These are phyloP conservation scores for Hydrangea macrophylla DNA, from an alignment of 148 eudicot species.

Conservation along the genomic window DNA sequence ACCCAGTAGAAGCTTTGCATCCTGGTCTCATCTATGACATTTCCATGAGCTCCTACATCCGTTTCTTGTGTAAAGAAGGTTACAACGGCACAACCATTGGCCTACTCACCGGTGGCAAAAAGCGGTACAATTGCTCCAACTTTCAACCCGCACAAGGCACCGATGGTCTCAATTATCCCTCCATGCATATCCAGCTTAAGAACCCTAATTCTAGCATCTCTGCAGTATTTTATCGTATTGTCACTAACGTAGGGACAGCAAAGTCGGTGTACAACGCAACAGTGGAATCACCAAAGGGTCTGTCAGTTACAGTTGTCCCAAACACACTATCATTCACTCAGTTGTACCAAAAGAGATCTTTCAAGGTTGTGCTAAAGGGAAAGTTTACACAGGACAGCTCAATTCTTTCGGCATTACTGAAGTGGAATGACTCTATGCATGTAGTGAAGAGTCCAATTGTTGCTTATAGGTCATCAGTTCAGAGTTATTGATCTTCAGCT, in stretches of 20 bases:
- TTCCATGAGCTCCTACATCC: slow-evolving; percentile 39
- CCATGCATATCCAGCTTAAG: slow-evolving; percentile 49
- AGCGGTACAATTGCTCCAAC: slow-evolving; percentile 44
- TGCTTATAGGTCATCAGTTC: slow-evolving; percentile 26
- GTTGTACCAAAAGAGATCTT: slow-evolving; percentile 35
- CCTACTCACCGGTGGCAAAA: slow-evolving; percentile 34
- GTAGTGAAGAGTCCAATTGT: slow-evolving; percentile 62
- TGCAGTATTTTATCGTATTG: slow-evolving; percentile 44
- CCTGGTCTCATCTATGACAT: slow-evolving; percentile 75
- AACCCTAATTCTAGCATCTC: slow-evolving; percentile 14
- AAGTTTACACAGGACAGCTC: slow-evolving; percentile 16
- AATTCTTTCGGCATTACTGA: slow-evolving; percentile 32
- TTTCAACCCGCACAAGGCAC: slow-evolving; percentile 31
- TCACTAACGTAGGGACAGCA: slow-evolving; percentile 56
- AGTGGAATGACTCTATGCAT: slow-evolving; percentile 49
- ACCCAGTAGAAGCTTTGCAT: slow-evolving; percentile 53
- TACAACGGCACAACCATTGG: slow-evolving; percentile 43
- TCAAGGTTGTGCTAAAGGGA: slow-evolving; percentile 48
- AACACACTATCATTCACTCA: slow-evolving; percentile 32
- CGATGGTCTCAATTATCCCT: slow-evolving; percentile 85
- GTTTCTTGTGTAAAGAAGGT: slow-evolving; percentile 66
- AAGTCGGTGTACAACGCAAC: slow-evolving; percentile 39
- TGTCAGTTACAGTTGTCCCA: slow-evolving; percentile 46
- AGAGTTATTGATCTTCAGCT: background rate
- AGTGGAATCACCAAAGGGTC: slow-evolving; percentile 28